A percentile compares a stretch with the other conserved stretches of the same genome.
Conservation (phyloP, 2,329 filamentous ascomycete species). For the Lomentospora prolificans region DNA sequence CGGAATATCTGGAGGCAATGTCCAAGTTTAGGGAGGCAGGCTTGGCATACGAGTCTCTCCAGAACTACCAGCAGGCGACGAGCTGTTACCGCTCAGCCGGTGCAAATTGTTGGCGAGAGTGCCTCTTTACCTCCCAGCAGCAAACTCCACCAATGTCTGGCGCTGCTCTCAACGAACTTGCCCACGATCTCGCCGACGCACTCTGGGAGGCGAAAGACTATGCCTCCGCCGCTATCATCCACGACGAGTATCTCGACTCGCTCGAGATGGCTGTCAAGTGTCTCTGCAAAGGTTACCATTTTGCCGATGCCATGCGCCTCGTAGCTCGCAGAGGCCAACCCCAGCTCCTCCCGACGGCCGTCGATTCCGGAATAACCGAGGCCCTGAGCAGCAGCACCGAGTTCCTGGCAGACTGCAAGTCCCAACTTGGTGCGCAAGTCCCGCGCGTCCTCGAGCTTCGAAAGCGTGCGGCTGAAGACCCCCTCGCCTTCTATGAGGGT, state of each 20-base stretch:
- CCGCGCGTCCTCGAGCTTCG: constrained; percentile 78
- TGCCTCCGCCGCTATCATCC: constrained; percentile 65
- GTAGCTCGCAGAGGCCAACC: constrained; percentile 50
- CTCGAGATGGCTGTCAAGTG: constrained; percentile 60
- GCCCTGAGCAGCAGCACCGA: constrained; percentile 76
- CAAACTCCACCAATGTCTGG: constrained; percentile 49
- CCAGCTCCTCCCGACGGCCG: constrained; percentile 53
- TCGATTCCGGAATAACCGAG: constrained; percentile 74
- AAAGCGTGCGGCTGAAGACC: constrained; percentile 70
- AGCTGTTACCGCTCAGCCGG: constrained; percentile 76
- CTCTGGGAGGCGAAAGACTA: constrained; percentile 81
- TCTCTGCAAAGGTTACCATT: constrained; percentile 79
- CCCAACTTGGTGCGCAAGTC: constrained; percentile 73
- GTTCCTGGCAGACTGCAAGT: constrained; percentile 85
- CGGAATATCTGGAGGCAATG: constrained; percentile 61
- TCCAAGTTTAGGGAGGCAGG: constrained; percentile 81
- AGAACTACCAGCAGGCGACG: constrained; percentile 63
- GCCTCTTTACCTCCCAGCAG: constrained; percentile 67
- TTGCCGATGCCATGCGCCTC: constrained; percentile 79
- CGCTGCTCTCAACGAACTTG: constrained; percentile 55
- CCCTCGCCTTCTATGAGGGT: constrained; percentile 80
- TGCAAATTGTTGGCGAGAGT: constrained; percentile 74
- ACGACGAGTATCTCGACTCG: constrained; percentile 71
- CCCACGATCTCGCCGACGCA: constrained; percentile 65
- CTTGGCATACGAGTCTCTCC: constrained; percentile 80